These are phyloP conservation scores for Ajuga chamaepitys DNA, from an alignment of 257 asterid genomes.

Conservation along the genomic window DNA sequence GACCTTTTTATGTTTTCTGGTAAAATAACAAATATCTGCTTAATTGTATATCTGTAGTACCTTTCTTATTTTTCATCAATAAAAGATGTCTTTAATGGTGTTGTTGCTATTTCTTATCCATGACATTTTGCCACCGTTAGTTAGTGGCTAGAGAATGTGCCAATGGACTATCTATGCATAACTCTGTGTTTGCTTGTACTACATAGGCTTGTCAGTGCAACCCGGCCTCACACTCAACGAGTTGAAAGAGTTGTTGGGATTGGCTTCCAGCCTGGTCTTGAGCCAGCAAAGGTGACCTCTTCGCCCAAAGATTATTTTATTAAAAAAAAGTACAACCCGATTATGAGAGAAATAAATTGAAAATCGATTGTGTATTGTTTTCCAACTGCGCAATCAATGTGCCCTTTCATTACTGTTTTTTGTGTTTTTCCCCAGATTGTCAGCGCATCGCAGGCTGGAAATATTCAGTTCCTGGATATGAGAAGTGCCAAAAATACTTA, in stretches of 20 bases:
- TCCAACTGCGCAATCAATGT: neutral
- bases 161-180: neutral
- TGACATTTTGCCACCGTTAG: neutral
- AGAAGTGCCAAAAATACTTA: constrained; percentile 52
- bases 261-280: constrained; percentile 93
- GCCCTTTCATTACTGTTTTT: constrained; percentile 6
- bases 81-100: neutral
- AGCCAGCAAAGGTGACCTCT: constrained; percentile 66
- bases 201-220: constrained; percentile 58
- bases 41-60: neutral
- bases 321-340: too few species aligned
- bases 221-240: constrained; percentile 65
- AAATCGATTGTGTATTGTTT: neutral
- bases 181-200: neutral
- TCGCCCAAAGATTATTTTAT: too few species aligned
- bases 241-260: constrained; percentile 79
- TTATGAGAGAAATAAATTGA: neutral
- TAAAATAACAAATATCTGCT: neutral
- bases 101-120: neutral
- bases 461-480: constrained; percentile 81
- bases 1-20: constrained; percentile 7
- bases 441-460: constrained; percentile 97
- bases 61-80: neutral
- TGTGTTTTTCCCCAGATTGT: constrained; percentile 44
- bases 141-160: neutral